Evolutionary conservation across 2,329 filamentous ascomycete genomes (phyloP).

Genomic region (Tolypocladium tropicale): DNA sequence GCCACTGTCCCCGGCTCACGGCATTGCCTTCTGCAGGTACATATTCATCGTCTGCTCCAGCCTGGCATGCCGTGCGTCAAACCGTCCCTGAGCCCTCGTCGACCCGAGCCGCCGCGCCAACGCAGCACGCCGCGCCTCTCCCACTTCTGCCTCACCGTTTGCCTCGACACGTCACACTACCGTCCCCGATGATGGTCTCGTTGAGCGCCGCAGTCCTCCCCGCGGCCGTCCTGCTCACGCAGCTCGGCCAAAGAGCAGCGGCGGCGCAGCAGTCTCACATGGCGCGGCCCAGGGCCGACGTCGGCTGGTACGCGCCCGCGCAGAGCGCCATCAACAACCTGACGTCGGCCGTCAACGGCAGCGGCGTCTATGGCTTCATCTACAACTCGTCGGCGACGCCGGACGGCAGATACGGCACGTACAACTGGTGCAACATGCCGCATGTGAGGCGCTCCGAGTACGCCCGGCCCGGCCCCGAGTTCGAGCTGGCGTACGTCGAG

Average conservation of each 20-base stretch:
- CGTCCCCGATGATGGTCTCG: neutral
- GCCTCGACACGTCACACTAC: neutral
- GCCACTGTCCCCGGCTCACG: neutral
- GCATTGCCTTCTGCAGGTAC: neutral
- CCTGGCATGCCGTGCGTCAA: neutral
- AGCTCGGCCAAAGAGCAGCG: neutral
- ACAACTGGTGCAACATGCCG: conserved; percentile 86
- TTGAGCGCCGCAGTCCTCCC: neutral
- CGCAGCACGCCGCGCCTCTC: neutral
- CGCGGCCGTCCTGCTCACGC: neutral
- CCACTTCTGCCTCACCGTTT: neutral
- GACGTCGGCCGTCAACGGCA: conserved; percentile 40
- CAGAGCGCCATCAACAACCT: conserved; percentile 51
- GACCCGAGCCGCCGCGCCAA: neutral
- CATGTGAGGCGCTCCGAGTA: conserved; percentile 65
- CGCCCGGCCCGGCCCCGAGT: conserved; percentile 39
- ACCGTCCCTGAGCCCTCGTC: neutral
- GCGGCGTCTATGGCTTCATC: conserved; percentile 62
- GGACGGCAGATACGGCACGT: conserved; percentile 45
- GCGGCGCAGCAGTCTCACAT: neutral
- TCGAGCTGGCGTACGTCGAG: conserved; percentile 64
- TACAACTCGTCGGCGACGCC: conserved; percentile 58
- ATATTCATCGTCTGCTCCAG: neutral
- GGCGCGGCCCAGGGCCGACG: conserved; percentile 19
- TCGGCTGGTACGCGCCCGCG: conserved; percentile 49